Percentiles rank a stretch among this genome's conserved stretches.
These are phyloP conservation scores for Colletotrichum eleusines DNA, from an alignment of 2,329 filamentous ascomycete species.

Conservation along the genomic window DNA sequence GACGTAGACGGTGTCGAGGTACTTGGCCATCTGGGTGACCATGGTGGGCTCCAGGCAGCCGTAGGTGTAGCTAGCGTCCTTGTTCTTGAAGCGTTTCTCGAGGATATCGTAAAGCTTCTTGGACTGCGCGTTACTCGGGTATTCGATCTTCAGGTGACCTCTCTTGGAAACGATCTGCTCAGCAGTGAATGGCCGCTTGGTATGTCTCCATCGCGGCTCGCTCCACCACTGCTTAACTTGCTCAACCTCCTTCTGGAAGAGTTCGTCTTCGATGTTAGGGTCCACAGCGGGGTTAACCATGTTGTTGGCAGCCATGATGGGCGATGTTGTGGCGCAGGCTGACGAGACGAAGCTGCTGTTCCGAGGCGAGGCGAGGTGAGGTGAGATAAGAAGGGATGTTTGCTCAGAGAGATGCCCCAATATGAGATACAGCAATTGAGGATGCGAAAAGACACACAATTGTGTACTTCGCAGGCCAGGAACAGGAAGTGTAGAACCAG, in stretches of 20 bases:
- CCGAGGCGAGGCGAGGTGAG: neutral
- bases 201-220: conserved; percentile 91
- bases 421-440: conserved; percentile 3
- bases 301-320: conserved; percentile 70
- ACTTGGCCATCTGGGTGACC: conserved; percentile 99
- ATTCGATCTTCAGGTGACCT: conserved; percentile 89
- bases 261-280: conserved; percentile 69
- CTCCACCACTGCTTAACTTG: conserved; percentile 95
- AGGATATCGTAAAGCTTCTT: conserved; percentile 97
- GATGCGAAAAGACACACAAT: neutral
- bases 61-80: conserved; percentile 92
- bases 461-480: conserved; percentile 1
- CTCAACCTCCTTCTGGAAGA: conserved; percentile 85
- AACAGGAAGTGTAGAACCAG: conserved; percentile 10
- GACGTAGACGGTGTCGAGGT: conserved; percentile 97
- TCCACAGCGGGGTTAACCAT: conserved; percentile 71
- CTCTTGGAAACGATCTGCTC: conserved; percentile 98
- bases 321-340: conserved; percentile 27
- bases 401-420: conserved; percentile 2
- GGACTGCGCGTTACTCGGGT: conserved; percentile 87
- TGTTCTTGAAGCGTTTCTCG: conserved; percentile 87
- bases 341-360: conserved; percentile 3
- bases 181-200: conserved; percentile 91
- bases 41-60: conserved; percentile 98
- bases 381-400: neutral